Percentiles rank a stretch among this genome's conserved stretches.
phyloP scores from a whole-genome alignment of 2,329 filamentous ascomycete genomes.

The Xylogone sp. region DNA sequence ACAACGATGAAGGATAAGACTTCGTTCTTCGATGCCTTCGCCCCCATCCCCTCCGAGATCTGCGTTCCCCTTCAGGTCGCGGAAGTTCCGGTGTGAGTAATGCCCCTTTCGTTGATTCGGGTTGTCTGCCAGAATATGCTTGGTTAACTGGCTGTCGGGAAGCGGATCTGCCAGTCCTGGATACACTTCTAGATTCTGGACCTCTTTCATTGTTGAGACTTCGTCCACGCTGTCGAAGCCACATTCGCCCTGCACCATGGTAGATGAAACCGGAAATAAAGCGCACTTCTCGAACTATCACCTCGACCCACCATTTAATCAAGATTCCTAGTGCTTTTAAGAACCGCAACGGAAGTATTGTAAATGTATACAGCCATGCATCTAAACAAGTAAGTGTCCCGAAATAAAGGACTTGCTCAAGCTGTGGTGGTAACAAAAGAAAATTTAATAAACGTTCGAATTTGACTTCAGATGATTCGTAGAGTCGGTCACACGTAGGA shows the following conservation, averaged over 20 bases:
- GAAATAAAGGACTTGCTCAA: constrained; percentile 84
- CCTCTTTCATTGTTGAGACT: constrained; percentile 30
- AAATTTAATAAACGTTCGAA: constrained; percentile 91
- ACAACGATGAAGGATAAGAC: constrained; percentile 79
- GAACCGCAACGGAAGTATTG: constrained; percentile 88
- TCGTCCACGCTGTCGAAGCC: constrained; percentile 53
- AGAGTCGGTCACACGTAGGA: constrained; percentile 59
- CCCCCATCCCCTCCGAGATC: constrained; percentile 23
- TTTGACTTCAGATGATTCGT: constrained; percentile 90
- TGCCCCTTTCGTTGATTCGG: constrained; percentile 9
- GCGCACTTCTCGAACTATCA: constrained; percentile 65
- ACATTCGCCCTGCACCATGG: constrained; percentile 74
- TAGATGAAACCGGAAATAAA: constrained; percentile 77
- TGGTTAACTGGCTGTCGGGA: constrained; percentile 22
- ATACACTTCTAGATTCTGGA: constrained; percentile 23
- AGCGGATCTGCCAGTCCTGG: constrained; percentile 16
- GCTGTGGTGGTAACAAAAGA: constrained; percentile 71
- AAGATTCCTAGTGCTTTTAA: constrained; percentile 75
- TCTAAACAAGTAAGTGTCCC: constrained; percentile 89
- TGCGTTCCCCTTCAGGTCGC: constrained; percentile 19
- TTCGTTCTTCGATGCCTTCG: constrained; percentile 68
- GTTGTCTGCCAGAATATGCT: constrained; percentile 13
- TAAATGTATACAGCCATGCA: constrained; percentile 95
- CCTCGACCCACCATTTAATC: constrained; percentile 71
- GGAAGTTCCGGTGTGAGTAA: constrained; percentile 9